A percentile compares a stretch with the other conserved stretches of the same genome.
Conservation (phyloP, 164 flowering plant species). For the Hamamelis virginiana region DNA sequence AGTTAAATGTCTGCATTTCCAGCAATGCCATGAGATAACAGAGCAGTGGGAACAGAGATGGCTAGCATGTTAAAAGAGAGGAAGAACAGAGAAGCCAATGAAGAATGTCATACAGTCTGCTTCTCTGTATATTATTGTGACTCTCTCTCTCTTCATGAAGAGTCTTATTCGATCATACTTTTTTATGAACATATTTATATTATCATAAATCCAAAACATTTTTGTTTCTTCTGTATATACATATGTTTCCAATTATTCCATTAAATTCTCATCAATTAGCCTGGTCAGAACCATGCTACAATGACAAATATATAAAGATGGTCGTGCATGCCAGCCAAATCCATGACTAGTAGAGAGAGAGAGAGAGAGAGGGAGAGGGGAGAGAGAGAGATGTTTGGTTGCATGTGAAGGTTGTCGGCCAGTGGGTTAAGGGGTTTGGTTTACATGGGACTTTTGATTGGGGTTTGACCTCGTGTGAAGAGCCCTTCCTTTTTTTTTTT, state of each 20-base stretch:
- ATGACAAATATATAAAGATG: too few species aligned
- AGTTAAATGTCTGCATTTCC: background rate
- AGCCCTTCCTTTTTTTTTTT: constrained; percentile 6
- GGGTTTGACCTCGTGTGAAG: constrained; percentile 26
- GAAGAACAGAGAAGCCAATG: background rate
- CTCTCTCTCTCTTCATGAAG: background rate
- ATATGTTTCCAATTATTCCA: too few species aligned
- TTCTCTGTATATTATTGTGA: constrained; percentile 1
- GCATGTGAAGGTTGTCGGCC: constrained; percentile 27
- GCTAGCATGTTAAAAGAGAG: background rate
- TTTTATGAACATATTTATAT: constrained; percentile 13
- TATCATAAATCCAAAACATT: constrained; percentile 12
- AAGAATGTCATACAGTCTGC: background rate
- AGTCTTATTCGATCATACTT: constrained; percentile 8
- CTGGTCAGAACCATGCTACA: too few species aligned
- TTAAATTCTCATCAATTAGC: too few species aligned
- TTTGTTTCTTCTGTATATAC: constrained; percentile 9
- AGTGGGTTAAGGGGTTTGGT: constrained; percentile 20
- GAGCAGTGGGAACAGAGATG: too few species aligned
- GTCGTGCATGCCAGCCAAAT: too few species aligned
- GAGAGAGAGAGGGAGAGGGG: background rate
- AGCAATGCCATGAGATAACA: background rate
- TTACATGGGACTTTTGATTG: too few species aligned
- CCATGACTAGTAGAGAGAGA: background rate
- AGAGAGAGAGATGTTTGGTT: background rate